Conservation (phyloP, 1,284 basidiomycete genomes). For the Leucocoprinus gongylophorus region DNA sequence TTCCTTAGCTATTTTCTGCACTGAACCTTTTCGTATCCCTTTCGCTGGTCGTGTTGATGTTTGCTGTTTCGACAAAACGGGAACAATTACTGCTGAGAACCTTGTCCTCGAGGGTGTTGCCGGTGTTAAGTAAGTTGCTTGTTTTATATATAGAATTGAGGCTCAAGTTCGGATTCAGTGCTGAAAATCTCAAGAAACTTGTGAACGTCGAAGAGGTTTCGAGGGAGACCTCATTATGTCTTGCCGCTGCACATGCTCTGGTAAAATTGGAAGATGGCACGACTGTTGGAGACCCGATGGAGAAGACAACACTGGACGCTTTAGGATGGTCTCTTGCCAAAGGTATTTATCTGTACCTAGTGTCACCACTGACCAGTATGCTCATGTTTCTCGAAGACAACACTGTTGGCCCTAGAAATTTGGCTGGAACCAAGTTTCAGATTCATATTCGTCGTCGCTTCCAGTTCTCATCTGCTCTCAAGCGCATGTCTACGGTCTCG, state of each 20-base stretch:
- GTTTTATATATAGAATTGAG: background rate
- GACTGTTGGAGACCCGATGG: constrained; percentile 98
- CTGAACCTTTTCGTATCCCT: constrained; percentile 95
- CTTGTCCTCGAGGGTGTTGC: constrained; percentile 90
- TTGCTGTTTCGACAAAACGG: constrained; percentile 98
- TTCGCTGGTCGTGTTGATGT: constrained; percentile 91
- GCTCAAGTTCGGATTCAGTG: constrained; percentile 30
- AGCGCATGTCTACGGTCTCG: constrained; percentile 92
- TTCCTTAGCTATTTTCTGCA: constrained; percentile 85
- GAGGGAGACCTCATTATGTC: constrained; percentile 77
- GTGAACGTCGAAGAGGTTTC: constrained; percentile 73
- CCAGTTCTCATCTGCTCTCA: constrained; percentile 93
- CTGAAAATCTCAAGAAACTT: constrained; percentile 56
- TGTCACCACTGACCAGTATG: background rate
- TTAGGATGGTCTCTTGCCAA: constrained; percentile 85
- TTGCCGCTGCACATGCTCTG: constrained; percentile 93
- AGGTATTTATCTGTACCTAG: constrained; percentile 38
- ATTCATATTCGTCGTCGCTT: constrained; percentile 79
- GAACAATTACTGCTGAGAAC: constrained; percentile 93
- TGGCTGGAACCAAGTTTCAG: constrained; percentile 45
- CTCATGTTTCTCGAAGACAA: constrained; percentile 41
- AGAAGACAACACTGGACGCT: constrained; percentile 92
- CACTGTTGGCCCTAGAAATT: constrained; percentile 52
- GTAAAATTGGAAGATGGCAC: constrained; percentile 91
- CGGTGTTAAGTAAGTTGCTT: constrained; percentile 67